These are phyloP conservation scores for Fusarium heterosporum DNA, from an alignment of 2,329 filamentous ascomycete genomes.

Conservation along the genomic window DNA sequence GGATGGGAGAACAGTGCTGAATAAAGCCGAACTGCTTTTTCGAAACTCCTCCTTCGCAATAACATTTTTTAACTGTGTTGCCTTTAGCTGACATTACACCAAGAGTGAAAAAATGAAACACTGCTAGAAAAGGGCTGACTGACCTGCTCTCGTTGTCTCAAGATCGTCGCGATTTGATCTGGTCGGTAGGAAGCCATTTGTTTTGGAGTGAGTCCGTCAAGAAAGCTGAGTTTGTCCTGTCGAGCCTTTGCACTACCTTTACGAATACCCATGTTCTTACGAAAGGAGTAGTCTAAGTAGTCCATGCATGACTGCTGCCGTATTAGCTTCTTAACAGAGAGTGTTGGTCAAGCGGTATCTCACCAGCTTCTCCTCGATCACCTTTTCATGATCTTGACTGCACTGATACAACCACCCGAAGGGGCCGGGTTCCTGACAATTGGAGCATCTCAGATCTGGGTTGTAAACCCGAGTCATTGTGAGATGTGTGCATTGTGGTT, in stretches of 20 bases:
- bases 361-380: constrained; percentile 49
- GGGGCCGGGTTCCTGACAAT: constrained; percentile 66
- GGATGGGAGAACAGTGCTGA: constrained; percentile 30
- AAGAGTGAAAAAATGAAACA: neutral
- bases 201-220: constrained; percentile 58
- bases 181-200: constrained; percentile 60
- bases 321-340: constrained; percentile 5
- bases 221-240: constrained; percentile 58
- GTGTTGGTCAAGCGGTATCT: constrained; percentile 36
- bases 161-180: constrained; percentile 59
- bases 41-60: constrained; percentile 48
- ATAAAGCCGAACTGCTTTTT: constrained; percentile 41
- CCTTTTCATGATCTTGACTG: constrained; percentile 69
- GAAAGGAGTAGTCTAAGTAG: constrained; percentile 50
- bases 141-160: constrained; percentile 65
- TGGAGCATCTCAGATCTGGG: constrained; percentile 62
- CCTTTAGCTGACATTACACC: neutral
- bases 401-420: constrained; percentile 82
- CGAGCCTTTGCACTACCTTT: constrained; percentile 56
- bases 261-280: constrained; percentile 51
- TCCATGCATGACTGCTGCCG: constrained; percentile 50
- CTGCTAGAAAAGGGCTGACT: constrained; percentile 11
- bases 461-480: constrained; percentile 75
- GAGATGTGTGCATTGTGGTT: constrained; percentile 71
- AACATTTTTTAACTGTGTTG: constrained; percentile 38